Evolutionary conservation across 23 red algal genomes (phyloP).

Genomic region (Gracilaria domingensis): DNA sequence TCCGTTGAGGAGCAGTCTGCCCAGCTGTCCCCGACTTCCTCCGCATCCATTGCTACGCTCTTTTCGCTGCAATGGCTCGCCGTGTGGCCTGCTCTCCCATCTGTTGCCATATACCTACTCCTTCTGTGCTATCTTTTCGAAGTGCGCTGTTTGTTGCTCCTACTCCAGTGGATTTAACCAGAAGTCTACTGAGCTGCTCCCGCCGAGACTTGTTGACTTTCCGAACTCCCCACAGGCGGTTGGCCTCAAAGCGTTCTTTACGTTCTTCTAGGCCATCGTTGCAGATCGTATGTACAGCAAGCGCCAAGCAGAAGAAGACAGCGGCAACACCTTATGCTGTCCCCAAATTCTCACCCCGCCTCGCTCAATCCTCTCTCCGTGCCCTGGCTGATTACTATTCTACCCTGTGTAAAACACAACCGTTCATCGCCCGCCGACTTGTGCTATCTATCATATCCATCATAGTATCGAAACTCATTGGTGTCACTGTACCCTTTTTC

Average conservation of each 20-base stretch:
- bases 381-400: slow-evolving; percentile 47
- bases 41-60: not conserved
- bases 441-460: slow-evolving; percentile 43
- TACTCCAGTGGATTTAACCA: not conserved
- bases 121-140: not conserved
- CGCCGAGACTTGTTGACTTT: not conserved
- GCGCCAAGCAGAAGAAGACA: not conserved
- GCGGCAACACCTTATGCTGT: slow-evolving; percentile 1
- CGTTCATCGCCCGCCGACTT: slow-evolving; percentile 59
- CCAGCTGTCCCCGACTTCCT: not conserved
- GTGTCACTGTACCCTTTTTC: slow-evolving; percentile 41
- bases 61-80: not conserved
- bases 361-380: slow-evolving; percentile 42
- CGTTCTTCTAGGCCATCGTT: not conserved
- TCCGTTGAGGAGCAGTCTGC: not conserved
- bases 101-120: not conserved
- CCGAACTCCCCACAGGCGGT: not conserved
- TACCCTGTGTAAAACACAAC: slow-evolving; percentile 33
- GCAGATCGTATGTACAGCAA: not conserved
- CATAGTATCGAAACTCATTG: slow-evolving; percentile 56
- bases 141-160: not conserved
- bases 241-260: not conserved
- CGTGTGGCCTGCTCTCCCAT: not conserved
- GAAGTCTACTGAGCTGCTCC: not conserved
- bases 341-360: slow-evolving; percentile 27